phyloP scores from a whole-genome alignment of 768 basidiomycete genomes.

The Mycena rebaudengoi region DNA sequence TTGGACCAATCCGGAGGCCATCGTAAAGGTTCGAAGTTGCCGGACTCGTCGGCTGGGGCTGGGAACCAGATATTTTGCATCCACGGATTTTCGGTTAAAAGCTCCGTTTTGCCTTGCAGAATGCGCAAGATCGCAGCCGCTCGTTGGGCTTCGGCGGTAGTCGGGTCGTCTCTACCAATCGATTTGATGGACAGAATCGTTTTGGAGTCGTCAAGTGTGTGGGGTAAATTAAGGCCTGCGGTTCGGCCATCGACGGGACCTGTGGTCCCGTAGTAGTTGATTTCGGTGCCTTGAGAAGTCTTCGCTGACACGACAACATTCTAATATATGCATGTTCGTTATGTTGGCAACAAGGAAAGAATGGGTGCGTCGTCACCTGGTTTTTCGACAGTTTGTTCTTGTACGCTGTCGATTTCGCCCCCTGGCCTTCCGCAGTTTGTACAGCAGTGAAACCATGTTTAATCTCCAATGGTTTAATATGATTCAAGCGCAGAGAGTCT shows the following conservation, averaged over 20 bases:
- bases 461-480: conserved; percentile 53
- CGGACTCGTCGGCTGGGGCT: neutral
- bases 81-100: conserved; percentile 55
- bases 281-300: conserved; percentile 39
- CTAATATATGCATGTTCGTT: conserved; percentile 26
- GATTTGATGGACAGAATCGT: conserved; percentile 53
- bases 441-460: conserved; percentile 51
- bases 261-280: conserved; percentile 50
- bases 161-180: conserved; percentile 64
- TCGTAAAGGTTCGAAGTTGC: conserved; percentile 32
- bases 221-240: conserved; percentile 33
- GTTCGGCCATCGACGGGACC: conserved; percentile 52
- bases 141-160: conserved; percentile 62
- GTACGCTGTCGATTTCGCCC: conserved; percentile 46
- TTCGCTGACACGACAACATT: conserved; percentile 38
- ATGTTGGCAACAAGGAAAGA: neutral
- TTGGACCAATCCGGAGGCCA: conserved; percentile 54
- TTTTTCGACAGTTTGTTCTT: conserved; percentile 41
- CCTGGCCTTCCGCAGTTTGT: conserved; percentile 30
- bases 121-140: conserved; percentile 50
- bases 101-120: conserved; percentile 48
- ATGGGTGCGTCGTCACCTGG: conserved; percentile 48
- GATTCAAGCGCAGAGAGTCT: conserved; percentile 55
- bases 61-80: conserved; percentile 59
- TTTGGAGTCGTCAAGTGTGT: conserved; percentile 38